These are phyloP conservation scores for Fonsecaea monophora DNA, from an alignment of 2,329 filamentous ascomycete genomes.

Conservation along the genomic window DNA sequence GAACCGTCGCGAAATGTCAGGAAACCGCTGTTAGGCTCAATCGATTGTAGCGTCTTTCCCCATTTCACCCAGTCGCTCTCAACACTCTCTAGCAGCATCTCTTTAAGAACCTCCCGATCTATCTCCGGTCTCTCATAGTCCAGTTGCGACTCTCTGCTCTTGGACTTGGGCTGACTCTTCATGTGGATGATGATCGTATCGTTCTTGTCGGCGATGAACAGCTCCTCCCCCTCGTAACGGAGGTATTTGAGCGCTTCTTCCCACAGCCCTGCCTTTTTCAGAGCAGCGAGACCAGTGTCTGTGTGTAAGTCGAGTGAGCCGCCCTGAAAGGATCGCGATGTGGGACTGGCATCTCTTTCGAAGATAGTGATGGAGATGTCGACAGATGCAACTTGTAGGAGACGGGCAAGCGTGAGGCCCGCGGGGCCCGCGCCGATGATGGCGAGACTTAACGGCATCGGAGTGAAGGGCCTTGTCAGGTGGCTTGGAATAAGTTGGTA, in stretches of 20 bases:
- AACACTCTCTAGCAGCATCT: conserved; percentile 46
- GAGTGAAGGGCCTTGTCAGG: no score
- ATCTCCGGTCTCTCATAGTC: conserved; percentile 46
- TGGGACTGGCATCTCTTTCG: conserved; percentile 43
- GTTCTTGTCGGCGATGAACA: conserved; percentile 51
- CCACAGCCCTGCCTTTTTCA: conserved; percentile 45
- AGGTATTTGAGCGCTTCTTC: conserved; percentile 44
- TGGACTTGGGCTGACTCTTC: conserved; percentile 23
- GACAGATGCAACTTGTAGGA: conserved; percentile 40
- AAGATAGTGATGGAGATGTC: conserved; percentile 41
- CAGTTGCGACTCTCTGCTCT: neutral
- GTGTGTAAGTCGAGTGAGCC: conserved; percentile 48
- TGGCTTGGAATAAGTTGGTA: no score
- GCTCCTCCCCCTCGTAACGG: conserved; percentile 53
- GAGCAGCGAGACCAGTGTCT: conserved; percentile 45
- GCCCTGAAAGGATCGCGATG: conserved; percentile 44
- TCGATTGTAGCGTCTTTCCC: conserved; percentile 39
- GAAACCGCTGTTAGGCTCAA: conserved; percentile 38
- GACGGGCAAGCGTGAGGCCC: conserved; percentile 46
- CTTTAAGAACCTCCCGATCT: conserved; percentile 45
- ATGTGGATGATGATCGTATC: conserved; percentile 43
- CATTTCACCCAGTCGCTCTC: conserved; percentile 43
- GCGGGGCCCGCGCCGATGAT: conserved; percentile 47
- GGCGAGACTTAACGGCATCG: conserved; percentile 39
- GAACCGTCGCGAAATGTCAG: conserved; percentile 41